A percentile compares a stretch with the other conserved stretches of the same genome.
These are phyloP conservation scores for Verticillium nonalfalfae DNA, from an alignment of 2,329 filamentous ascomycete genomes.

Conservation along the genomic window DNA sequence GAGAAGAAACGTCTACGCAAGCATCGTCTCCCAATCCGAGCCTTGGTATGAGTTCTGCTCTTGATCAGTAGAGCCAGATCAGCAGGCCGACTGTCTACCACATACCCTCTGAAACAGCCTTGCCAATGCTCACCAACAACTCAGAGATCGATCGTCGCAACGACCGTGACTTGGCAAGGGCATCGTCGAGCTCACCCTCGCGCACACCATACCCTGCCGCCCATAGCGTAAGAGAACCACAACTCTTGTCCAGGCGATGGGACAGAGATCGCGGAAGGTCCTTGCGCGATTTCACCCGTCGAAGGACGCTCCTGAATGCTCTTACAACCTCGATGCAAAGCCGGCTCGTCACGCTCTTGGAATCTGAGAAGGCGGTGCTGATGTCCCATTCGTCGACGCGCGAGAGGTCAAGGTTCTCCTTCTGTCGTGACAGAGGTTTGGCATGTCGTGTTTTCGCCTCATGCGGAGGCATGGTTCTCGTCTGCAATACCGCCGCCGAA, in stretches of 20 bases:
- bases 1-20: not conserved
- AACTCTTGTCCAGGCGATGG: not conserved
- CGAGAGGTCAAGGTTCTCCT: not conserved
- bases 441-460: not conserved
- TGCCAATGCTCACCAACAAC: not conserved
- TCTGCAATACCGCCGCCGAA: not conserved
- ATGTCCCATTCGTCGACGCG: not conserved
- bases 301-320: not conserved
- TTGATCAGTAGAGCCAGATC: not conserved
- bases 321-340: not conserved
- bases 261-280: not conserved
- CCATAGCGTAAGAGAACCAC: constrained; percentile 1
- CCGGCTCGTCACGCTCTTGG: not conserved
- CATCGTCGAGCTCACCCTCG: not conserved
- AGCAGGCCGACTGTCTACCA: not conserved
- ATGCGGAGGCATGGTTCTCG: not conserved
- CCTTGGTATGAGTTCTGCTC: not conserved
- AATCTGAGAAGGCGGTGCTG: not conserved
- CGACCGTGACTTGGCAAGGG: not conserved
- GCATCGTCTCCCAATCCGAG: not conserved
- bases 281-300: not conserved
- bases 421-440: not conserved
- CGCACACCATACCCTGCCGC: not conserved
- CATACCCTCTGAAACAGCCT: not conserved
- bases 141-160: not conserved